Base-by-base conservation (phyloP, 371 early-diverging fungal species). In the Zychaea mexicana region DNA sequence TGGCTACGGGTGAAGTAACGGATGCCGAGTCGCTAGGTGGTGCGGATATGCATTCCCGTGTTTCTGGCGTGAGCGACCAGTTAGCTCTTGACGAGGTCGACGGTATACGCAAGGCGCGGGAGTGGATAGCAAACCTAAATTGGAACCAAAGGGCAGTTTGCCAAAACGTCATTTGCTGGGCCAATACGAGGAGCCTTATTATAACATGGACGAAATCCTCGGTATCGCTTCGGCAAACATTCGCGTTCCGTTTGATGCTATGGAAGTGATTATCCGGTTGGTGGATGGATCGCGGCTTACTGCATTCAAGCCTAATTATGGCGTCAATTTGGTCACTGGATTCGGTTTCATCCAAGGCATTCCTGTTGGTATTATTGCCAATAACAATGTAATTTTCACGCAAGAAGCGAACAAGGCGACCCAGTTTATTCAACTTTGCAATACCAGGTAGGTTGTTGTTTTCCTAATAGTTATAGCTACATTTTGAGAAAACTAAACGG, bases 351-450 rank as follows among this genome's bases (percentile, higher is more conserved):
- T 89, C 64, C 89, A 88, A 45, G 87, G 83, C 13, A 83, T 90
- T 59, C 86, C 89, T 21, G 84, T 90, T 22, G 92, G 92, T 31
- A 87, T 91, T 46, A 61, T 91, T 49, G 86, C 90, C 47, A 90
- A 89, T 55, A 90, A 91, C 69, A 87, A 87, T 63, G 88, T 88
- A 3, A 73, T 91, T 47, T 90, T 91, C 60, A 81, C 85, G 12
- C 83, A 83, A 49, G 92, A 91, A 64, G 80, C 89, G 17, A 89
- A 88, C 77, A 91, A 91, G 64, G 90, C 92, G 12, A 87, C 89
- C 0, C 92, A 91, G 65, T 91, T 91, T 55, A 89, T 91, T 62
- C 88, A 88, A 63, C 77, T 91, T 22, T 90, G 92, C 66, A 90
- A 91, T 59, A 79, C 83, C 76, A 85, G 84, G 81, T 85, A 78